Evolutionary conservation across 2,329 filamentous ascomycete genomes (phyloP).

Genomic region (Calonectria hawksworthii): DNA sequence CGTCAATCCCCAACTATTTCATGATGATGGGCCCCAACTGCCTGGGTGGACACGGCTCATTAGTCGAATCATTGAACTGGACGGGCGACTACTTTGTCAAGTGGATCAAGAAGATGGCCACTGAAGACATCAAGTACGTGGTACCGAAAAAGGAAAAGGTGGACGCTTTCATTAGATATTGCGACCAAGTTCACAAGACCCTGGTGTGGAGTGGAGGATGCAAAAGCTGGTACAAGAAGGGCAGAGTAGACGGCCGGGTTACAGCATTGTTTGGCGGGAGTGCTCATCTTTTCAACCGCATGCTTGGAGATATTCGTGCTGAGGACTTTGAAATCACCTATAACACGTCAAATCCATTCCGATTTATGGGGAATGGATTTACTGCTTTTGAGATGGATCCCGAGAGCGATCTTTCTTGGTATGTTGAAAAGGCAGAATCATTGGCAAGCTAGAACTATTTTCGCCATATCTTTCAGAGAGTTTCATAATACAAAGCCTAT

Average conservation of each 20-base stretch:
- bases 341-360: slow-evolving; percentile 37
- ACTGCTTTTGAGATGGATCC: slow-evolving; percentile 42
- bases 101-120: slow-evolving; percentile 42
- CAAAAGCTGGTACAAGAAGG: slow-evolving; percentile 40
- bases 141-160: slow-evolving; percentile 40
- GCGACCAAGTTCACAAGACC: slow-evolving; percentile 39
- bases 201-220: slow-evolving; percentile 41
- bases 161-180: slow-evolving; percentile 40
- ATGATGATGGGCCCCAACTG: slow-evolving; percentile 45
- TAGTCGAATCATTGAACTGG: slow-evolving; percentile 42
- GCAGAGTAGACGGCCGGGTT: slow-evolving; percentile 33
- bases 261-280: slow-evolving; percentile 41
- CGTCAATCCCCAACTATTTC: slow-evolving; percentile 50
- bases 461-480: neutral
- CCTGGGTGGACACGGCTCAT: slow-evolving; percentile 39
- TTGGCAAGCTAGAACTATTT: neutral
- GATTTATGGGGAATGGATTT: slow-evolving; percentile 41
- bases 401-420: slow-evolving; percentile 39
- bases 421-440: slow-evolving; percentile 39
- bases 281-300: slow-evolving; percentile 39
- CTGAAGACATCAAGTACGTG: slow-evolving; percentile 40
- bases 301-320: slow-evolving; percentile 38
- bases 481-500: neutral
- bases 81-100: slow-evolving; percentile 43
- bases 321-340: slow-evolving; percentile 41